Percentiles rank a stretch among this genome's conserved stretches.
Conservation (phyloP, 306 rosid species). For the Elaeagnus macrophylla region DNA sequence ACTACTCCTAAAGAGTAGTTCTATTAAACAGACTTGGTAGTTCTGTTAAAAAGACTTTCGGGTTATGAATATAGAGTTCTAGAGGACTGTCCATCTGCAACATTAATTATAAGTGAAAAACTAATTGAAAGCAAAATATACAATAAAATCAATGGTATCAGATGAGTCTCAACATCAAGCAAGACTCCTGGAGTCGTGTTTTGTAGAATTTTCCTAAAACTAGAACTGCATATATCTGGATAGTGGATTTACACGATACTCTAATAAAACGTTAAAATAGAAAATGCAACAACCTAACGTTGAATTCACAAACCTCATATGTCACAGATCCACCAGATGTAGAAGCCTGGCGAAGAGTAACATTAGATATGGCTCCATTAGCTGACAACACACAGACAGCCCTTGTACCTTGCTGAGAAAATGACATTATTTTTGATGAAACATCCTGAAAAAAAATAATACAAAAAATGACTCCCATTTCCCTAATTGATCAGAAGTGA, state of each 20-base stretch:
- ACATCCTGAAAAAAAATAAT: slow-evolving; percentile 45
- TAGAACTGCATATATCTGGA: slow-evolving; percentile 6
- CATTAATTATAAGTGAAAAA: no score
- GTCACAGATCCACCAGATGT: slow-evolving; percentile 73
- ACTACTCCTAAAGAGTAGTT: no score
- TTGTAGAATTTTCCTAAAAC: neutral
- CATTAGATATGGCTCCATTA: slow-evolving; percentile 64
- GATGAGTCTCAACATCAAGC: no score
- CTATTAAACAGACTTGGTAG: no score
- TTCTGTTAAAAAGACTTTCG: no score
- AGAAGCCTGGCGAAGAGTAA: slow-evolving; percentile 57
- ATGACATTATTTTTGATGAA: slow-evolving; percentile 43
- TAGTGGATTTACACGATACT: no score
- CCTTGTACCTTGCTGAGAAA: slow-evolving; percentile 50
- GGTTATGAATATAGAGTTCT: no score
- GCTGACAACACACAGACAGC: slow-evolving; percentile 59
- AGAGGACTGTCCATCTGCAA: no score
- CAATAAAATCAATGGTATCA: no score
- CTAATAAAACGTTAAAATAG: no score
- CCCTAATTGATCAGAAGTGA: neutral
- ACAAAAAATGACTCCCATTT: neutral
- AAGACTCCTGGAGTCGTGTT: no score
- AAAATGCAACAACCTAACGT: neutral
- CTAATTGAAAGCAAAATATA: no score
- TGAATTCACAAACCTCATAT: slow-evolving; percentile 57